These are phyloP conservation scores for Neurospora sp. DNA, from an alignment of 495 filamentous ascomycete genomes.

Conservation along the genomic window DNA sequence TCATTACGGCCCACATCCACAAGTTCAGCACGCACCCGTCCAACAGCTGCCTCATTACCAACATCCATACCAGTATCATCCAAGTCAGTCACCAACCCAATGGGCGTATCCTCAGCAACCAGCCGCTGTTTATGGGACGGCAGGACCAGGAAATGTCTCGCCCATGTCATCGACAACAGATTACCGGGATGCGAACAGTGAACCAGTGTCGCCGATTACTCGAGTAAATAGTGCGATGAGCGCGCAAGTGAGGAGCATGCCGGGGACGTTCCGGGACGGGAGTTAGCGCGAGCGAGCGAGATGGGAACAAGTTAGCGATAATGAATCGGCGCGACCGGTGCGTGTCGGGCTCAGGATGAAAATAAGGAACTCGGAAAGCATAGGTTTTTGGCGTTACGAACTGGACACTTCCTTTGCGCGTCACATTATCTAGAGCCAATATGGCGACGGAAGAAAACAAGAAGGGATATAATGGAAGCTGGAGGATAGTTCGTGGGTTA, in stretches of 20 bases:
- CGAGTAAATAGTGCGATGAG: neutral
- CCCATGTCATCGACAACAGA: neutral
- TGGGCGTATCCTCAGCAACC: neutral
- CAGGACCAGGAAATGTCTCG: neutral
- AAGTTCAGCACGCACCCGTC: neutral
- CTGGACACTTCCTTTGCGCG: neutral
- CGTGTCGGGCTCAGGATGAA: neutral
- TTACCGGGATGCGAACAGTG: neutral
- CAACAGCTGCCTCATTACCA: neutral
- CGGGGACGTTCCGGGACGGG: neutral
- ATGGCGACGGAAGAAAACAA: neutral
- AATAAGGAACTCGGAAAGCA: neutral
- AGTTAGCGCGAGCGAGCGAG: neutral
- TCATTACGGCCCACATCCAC: neutral
- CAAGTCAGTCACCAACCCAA: neutral
- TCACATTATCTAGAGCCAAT: neutral
- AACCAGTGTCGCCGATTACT: neutral
- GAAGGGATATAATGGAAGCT: neutral
- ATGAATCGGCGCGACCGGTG: neutral
- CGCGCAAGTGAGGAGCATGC: neutral
- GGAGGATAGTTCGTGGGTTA: neutral
- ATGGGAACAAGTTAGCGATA: neutral
- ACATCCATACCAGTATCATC: neutral
- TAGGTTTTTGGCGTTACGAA: neutral
- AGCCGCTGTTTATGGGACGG: neutral